Base-by-base conservation (phyloP, 75 land plant genomes). In the Picea sitchensis region DNA sequence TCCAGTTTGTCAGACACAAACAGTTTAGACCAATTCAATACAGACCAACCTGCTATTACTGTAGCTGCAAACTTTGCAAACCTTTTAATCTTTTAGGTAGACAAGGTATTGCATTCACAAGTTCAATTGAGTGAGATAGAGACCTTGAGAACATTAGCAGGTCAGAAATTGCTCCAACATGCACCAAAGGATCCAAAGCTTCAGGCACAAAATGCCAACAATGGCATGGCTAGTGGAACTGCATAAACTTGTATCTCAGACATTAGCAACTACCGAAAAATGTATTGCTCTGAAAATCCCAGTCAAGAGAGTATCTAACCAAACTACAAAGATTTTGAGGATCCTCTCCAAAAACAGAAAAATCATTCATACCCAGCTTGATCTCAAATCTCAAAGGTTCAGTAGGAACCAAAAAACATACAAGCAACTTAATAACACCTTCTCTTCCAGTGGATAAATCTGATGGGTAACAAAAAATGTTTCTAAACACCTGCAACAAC, bases 251-350 rank as follows among this genome's bases (percentile, higher is more conserved):
- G 78, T 26, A 86, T 75, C 77, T 91, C 92, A 14, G 91, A 88
- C 21, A 73, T 81, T 38, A 91, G 62, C 58, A 91, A 77, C 61
- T 76, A 75, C 92, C 92, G 88, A 17, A 88, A 82, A 14, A 73
- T 82, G 15, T 89, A 88, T 32, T 91, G 87, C 65, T 88, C 88
- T 3, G 81, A 18, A 65, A 80, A 23, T 84, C 91, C 92, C 92
- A 91, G 17, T 71, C 67, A 62, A 88, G 74, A 20, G 91, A 83
- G 18, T 69, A 67, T 80, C 77, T 84, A n/a, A 86, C 73, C 73
- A 89, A 72, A 12, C 73, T 73, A 20, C 58, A 65, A 32, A 86
- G 76, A 23, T 56, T 26, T 65, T 86, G 83, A 44, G 64, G 31
- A 47, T 86, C 72, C 30, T 81, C 73, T 41, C 91, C 86, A 74